Base-by-base conservation (phyloP, 495 filamentous ascomycete genomes). In the Penicillium herquei region DNA sequence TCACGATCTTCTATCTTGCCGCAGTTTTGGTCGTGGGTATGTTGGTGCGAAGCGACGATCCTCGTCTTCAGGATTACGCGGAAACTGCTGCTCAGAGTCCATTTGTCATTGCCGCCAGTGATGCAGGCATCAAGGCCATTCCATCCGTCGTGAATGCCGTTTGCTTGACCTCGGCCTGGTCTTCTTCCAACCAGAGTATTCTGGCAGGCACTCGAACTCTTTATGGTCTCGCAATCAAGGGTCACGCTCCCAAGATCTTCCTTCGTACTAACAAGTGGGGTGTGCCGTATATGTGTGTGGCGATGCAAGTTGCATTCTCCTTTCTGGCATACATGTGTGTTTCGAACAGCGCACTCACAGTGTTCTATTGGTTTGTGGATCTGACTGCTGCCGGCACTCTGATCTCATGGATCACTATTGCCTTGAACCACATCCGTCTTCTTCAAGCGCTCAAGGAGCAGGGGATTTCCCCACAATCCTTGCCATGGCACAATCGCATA, bases 301-400 rank as follows among this genome's bases (percentile, higher is more conserved):
- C 74, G 7, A 55, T 82, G 37, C 81, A 82, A 49, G 64, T 77
- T 0, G 67, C 67, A 8, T 82, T 84, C 62, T 79, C 81, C 56
- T 70, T 78, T 10, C 65, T 87, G n/a, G 79, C 81, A 31, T 87
- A 83, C 54, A 79, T 87, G 71, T 81, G 75, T 50, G 69, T 86
- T 6, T 80, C 77, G 7, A 74, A 78, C 10, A 67, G 70, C n/a
- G 84, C 82, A 1, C 65, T 82, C 39, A 80, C 76, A 0, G 84
- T 84, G 5, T 87, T 87, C 63, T 79, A 68, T 57, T 87, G 83
- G 84, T 67, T 87, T 21, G 76, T 85, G 6, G 72, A 79, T 35
- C 53, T 87, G 57, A 82, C 79, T 0, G 76, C 83, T 0, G 76
- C 78, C 17, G 80, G 79, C 1, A 78, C 80, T 2, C 62, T 86